phyloP scores from a whole-genome alignment of 495 filamentous ascomycete genomes.

The Podospora pseudopauciseta region DNA sequence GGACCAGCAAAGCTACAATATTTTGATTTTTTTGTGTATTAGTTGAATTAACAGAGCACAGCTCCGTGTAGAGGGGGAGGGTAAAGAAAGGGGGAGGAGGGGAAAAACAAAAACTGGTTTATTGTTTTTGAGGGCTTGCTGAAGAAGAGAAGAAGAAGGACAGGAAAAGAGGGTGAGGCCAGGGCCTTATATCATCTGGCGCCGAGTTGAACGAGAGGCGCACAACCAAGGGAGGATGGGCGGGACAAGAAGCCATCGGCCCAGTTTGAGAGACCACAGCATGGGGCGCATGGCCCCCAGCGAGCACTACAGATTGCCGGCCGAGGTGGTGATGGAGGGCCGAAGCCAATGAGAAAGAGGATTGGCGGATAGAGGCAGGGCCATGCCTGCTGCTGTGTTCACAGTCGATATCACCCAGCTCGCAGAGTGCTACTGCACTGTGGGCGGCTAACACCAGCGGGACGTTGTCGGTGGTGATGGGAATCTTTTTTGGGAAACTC shows the following conservation, averaged over 20 bases:
- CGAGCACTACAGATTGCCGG: conserved; percentile 12
- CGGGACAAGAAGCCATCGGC: conserved; percentile 5
- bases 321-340: background rate
- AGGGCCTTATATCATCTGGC: conserved; percentile 46
- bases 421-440: conserved; percentile 36
- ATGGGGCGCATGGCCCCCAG: conserved; percentile 7
- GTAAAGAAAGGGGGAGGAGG: conserved; percentile 49
- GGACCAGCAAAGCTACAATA: conserved; percentile 47
- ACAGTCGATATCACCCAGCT: conserved; percentile 28
- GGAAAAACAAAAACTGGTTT: conserved; percentile 56
- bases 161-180: conserved; percentile 35
- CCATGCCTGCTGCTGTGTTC: background rate
- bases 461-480: background rate
- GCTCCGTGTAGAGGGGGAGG: conserved; percentile 48
- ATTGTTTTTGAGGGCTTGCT: conserved; percentile 70
- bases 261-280: background rate
- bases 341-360: conserved; percentile 26
- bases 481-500: background rate
- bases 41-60: conserved; percentile 47
- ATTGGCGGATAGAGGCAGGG: conserved; percentile 10
- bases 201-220: background rate
- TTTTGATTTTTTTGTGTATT: conserved; percentile 40
- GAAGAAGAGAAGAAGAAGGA: conserved; percentile 56
- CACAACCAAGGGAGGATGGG: conserved; percentile 7
- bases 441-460: conserved; percentile 41